A percentile compares a stretch with the other conserved stretches of the same genome.
These are phyloP conservation scores for Cucumis hystrix DNA, from an alignment of 306 rosid genomes.

Conservation along the genomic window DNA sequence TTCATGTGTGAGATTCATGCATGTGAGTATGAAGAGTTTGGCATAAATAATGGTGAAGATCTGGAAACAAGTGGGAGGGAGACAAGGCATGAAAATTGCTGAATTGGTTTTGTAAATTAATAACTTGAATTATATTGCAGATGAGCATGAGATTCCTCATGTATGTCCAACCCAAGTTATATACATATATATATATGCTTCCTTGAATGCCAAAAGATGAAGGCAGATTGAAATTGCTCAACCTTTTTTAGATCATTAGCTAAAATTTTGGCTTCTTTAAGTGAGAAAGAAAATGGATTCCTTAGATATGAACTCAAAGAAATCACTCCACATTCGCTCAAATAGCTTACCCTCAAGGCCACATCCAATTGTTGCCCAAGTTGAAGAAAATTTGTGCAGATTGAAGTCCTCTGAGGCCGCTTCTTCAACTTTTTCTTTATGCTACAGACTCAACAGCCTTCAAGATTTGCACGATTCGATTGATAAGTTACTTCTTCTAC, in stretches of 20 bases:
- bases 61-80: constrained; percentile 4
- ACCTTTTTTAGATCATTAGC: neutral
- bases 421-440: constrained; percentile 1
- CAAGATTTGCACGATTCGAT: constrained; percentile 14
- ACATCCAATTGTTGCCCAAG: constrained; percentile 11
- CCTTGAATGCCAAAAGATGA: neutral
- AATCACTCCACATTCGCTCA: constrained; percentile 6
- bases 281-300: constrained; percentile 11
- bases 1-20: neutral
- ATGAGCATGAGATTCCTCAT: neutral
- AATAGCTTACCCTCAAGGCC: constrained; percentile 19
- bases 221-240: neutral
- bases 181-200: neutral
- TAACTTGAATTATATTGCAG: neutral
- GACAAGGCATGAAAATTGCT: constrained; percentile 8
- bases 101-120: neutral
- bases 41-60: neutral
- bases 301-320: neutral
- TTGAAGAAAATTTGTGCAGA: constrained; percentile 13
- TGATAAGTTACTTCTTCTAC: constrained; percentile 16
- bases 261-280: neutral
- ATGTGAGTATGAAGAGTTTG: neutral
- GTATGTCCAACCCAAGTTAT: neutral
- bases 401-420: neutral
- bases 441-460: constrained; percentile 13